Evolutionary conservation across 352 stramenopile species (phyloP).

Genomic region (Phytophthora ohioensis): DNA sequence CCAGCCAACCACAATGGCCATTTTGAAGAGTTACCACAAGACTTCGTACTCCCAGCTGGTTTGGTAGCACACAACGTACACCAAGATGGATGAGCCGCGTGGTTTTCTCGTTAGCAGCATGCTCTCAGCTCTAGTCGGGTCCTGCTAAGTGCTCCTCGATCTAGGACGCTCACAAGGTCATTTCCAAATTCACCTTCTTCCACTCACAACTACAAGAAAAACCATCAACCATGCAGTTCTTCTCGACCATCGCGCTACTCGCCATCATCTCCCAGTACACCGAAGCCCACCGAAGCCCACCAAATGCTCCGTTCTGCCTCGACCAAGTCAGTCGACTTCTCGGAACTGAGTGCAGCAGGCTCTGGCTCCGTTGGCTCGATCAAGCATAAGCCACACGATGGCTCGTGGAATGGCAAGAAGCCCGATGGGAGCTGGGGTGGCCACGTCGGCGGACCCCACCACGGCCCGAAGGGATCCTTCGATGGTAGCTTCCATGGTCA

Average conservation of each 20-base stretch:
- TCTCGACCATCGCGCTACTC: conserved; percentile 30
- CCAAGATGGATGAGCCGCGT: too few species aligned
- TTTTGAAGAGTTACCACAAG: too few species aligned
- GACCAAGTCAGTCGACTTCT: conserved; percentile 27
- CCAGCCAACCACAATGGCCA: too few species aligned
- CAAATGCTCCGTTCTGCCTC: conserved; percentile 35
- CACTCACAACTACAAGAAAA: background rate
- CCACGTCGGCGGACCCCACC: background rate
- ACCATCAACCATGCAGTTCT: conserved; percentile 24
- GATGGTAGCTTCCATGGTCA: background rate
- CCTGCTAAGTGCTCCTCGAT: too few species aligned
- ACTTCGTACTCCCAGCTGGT: too few species aligned
- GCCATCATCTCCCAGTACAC: conserved; percentile 21
- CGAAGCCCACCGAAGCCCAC: conserved; percentile 21
- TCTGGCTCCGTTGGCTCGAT: conserved; percentile 8
- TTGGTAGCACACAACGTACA: too few species aligned
- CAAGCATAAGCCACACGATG: conserved; percentile 23
- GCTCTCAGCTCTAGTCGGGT: too few species aligned
- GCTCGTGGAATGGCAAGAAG: too few species aligned
- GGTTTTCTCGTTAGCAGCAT: too few species aligned
- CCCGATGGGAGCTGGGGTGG: background rate
- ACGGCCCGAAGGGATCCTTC: background rate
- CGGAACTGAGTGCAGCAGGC: conserved; percentile 3
- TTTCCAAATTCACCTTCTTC: conserved; percentile 26
- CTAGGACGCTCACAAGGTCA: conserved; percentile 11